phyloP scores from a whole-genome alignment of 108 stramenopile species.

The Cyclotella choctawhatcheeana region DNA sequence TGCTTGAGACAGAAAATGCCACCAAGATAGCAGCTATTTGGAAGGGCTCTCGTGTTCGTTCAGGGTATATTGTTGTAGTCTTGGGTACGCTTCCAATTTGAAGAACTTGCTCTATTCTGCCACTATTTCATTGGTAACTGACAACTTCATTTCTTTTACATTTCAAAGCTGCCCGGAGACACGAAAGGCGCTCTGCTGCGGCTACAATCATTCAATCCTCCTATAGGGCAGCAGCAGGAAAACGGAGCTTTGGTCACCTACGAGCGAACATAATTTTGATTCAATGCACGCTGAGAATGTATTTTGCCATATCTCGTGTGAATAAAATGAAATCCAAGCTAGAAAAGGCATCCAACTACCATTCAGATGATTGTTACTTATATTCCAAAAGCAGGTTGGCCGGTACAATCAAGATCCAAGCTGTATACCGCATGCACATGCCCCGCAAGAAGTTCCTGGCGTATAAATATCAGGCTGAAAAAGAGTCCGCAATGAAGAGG shows the following conservation, averaged over 20 bases:
- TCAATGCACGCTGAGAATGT: neutral
- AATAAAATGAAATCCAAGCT: neutral
- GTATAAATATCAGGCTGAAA: neutral
- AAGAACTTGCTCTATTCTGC: neutral
- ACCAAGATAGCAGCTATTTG: slow-evolving; percentile 2
- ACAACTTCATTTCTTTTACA: neutral
- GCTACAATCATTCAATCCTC: neutral
- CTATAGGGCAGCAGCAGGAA: neutral
- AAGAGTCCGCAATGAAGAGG: neutral
- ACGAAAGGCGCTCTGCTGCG: neutral
- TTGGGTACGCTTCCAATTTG: neutral
- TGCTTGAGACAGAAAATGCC: neutral
- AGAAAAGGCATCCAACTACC: slow-evolving; percentile 1
- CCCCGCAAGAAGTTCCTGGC: neutral
- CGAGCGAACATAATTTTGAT: neutral
- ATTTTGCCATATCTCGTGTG: neutral
- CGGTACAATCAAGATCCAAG: neutral
- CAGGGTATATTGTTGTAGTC: neutral
- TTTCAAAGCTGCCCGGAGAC: slow-evolving; percentile 6
- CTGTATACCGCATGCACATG: neutral
- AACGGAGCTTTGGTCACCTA: neutral
- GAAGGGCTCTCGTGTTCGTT: slow-evolving; percentile 3
- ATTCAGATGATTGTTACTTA: slow-evolving; percentile 3
- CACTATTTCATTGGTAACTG: neutral
- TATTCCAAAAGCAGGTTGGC: neutral